A percentile compares a stretch with the other conserved stretches of the same genome.
phyloP scores from a whole-genome alignment of 2,329 filamentous ascomycete genomes.

The Calonectria montana region DNA sequence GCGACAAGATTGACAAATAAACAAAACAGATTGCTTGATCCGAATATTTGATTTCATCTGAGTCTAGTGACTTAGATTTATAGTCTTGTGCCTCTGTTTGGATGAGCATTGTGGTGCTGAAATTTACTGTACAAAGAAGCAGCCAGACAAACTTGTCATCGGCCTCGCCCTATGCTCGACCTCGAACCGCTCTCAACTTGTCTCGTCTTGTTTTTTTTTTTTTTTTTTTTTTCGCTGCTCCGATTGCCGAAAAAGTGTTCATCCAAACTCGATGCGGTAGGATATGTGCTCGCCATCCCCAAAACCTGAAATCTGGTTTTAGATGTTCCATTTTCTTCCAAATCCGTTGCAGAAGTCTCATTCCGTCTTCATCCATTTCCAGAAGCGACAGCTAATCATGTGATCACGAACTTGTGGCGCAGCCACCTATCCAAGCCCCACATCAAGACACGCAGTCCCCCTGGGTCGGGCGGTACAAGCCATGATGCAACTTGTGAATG shows the following conservation, averaged over 20 bases:
- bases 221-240: background rate
- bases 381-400: constrained; percentile 14
- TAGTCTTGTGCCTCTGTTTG: no score
- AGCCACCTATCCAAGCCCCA: constrained; percentile 38
- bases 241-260: background rate
- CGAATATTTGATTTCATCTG: background rate
- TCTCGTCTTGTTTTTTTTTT: background rate
- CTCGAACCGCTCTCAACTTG: background rate
- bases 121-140: background rate
- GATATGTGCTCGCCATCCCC: background rate
- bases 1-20: background rate
- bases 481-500: constrained; percentile 27
- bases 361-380: background rate
- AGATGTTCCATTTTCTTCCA: background rate
- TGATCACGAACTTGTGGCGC: constrained; percentile 10
- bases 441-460: constrained; percentile 36
- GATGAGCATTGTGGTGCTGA: background rate
- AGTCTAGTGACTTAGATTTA: no score
- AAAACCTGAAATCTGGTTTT: background rate
- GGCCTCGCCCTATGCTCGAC: background rate
- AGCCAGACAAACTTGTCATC: background rate
- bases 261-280: background rate
- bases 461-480: constrained; percentile 32
- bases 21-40: background rate
- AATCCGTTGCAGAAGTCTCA: background rate